Percentiles rank a stretch among this genome's conserved stretches.
These are phyloP conservation scores for Collybia sordida DNA, from an alignment of 768 basidiomycete genomes.

Conservation along the genomic window DNA sequence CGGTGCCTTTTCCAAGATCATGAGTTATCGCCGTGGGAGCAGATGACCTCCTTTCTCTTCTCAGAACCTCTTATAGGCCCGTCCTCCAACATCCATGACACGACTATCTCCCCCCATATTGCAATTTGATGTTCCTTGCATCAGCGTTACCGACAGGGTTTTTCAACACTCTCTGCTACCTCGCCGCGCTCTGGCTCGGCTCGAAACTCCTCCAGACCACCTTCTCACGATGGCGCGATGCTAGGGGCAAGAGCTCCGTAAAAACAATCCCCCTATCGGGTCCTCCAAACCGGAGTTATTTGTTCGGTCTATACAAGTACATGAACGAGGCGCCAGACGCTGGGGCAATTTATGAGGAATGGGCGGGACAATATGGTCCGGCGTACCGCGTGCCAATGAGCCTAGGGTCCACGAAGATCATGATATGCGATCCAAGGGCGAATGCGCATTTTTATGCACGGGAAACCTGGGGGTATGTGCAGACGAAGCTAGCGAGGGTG, in stretches of 20 bases:
- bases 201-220: not conserved
- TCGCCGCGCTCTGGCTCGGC: constrained; percentile 4
- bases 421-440: constrained; percentile 48
- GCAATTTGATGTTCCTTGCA: constrained; percentile 4
- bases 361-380: constrained; percentile 48
- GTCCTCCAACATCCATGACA: too few species aligned
- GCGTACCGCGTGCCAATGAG: constrained; percentile 38
- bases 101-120: too few species aligned
- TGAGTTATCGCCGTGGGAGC: too few species aligned
- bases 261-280: constrained; percentile 37
- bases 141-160: constrained; percentile 5
- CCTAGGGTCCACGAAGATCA: constrained; percentile 31
- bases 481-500: constrained; percentile 29
- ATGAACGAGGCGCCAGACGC: constrained; percentile 27
- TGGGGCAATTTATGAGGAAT: constrained; percentile 38
- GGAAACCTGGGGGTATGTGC: constrained; percentile 50
- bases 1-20: too few species aligned
- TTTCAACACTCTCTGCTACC: constrained; percentile 5
- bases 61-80: too few species aligned
- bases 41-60: too few species aligned
- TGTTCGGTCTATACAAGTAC: constrained; percentile 38
- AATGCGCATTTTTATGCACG: constrained; percentile 47
- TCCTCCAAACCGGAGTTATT: constrained; percentile 37
- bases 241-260: too few species aligned
- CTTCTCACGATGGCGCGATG: constrained; percentile 2